Conservation (phyloP, 768 basidiomycete genomes). For the Tulasnella sp. region DNA sequence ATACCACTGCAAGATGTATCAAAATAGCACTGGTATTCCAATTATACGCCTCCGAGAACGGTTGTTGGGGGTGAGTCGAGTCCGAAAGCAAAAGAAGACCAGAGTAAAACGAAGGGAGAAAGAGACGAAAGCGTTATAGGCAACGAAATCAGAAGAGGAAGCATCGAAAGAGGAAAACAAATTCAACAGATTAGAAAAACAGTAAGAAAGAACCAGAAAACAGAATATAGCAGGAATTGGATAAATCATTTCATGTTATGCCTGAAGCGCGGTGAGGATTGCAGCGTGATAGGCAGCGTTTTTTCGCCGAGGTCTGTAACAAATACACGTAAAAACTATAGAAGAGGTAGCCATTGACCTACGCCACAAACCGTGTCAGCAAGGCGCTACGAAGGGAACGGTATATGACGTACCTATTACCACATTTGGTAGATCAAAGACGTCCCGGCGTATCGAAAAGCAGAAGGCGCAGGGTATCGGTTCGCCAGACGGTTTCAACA, state of each 20-base stretch:
- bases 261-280: too few relatives aligned
- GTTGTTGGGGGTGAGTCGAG: too few relatives aligned
- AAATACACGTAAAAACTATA: conserved; percentile 3
- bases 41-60: too few relatives aligned
- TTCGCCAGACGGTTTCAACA: conserved; percentile 72
- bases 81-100: background rate
- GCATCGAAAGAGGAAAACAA: background rate
- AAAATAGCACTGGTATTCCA: too few relatives aligned
- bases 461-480: conserved; percentile 90
- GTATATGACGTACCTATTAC: conserved; percentile 54
- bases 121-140: background rate
- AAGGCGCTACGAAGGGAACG: background rate
- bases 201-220: too few relatives aligned
- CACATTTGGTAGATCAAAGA: conserved; percentile 80
- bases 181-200: conserved; percentile 2
- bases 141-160: background rate
- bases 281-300: too few relatives aligned
- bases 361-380: conserved; percentile 15
- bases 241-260: too few relatives aligned
- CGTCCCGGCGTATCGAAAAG: conserved; percentile 86
- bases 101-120: background rate
- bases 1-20: too few relatives aligned
- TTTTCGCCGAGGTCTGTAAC: too few relatives aligned
- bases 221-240: too few relatives aligned
- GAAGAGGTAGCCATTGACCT: conserved; percentile 81